Percentiles rank a stretch among this genome's conserved stretches.
Conservation (phyloP, 108 stramenopile species). For the Schizochytrium sp. region DNA sequence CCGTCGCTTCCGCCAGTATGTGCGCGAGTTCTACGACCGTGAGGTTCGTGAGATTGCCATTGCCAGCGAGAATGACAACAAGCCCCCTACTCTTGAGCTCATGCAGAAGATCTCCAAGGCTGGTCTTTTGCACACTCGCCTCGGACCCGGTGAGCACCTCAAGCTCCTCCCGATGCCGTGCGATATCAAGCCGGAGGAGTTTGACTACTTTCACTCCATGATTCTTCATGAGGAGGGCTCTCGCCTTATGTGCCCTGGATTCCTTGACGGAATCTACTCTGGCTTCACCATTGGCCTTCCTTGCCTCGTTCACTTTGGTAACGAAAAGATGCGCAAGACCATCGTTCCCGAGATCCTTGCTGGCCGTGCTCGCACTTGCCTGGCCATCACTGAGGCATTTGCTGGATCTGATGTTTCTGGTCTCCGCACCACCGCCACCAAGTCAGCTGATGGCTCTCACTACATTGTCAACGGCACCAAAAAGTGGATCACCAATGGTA, state of each 20-base stretch:
- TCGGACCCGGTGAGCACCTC: slow-evolving; percentile 58
- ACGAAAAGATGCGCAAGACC: slow-evolving; percentile 5
- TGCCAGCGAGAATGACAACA: not conserved
- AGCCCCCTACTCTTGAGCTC: not conserved
- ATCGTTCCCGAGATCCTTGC: slow-evolving; percentile 50
- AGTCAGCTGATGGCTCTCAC: slow-evolving; percentile 44
- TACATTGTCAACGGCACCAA: slow-evolving; percentile 60
- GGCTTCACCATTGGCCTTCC: slow-evolving; percentile 34
- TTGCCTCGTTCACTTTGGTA: slow-evolving; percentile 39
- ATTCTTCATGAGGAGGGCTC: slow-evolving; percentile 44
- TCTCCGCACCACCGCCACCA: slow-evolving; percentile 48
- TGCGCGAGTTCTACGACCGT: slow-evolving; percentile 59
- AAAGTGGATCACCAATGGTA: slow-evolving; percentile 57
- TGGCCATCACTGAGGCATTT: slow-evolving; percentile 55
- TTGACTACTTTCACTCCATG: slow-evolving; percentile 44
- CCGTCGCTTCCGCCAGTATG: slow-evolving; percentile 53
- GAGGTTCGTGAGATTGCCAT: slow-evolving; percentile 58
- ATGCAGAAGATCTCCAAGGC: slow-evolving; percentile 31
- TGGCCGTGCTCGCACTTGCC: slow-evolving; percentile 31
- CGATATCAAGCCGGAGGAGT: slow-evolving; percentile 4
- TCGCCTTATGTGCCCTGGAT: slow-evolving; percentile 1
- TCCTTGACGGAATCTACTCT: slow-evolving; percentile 11
- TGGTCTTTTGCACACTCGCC: slow-evolving; percentile 26
- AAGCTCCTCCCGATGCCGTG: slow-evolving; percentile 49
- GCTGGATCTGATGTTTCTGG: slow-evolving; percentile 39